phyloP scores from a whole-genome alignment of 306 rosid species.

The Acacia melanoxylon region DNA sequence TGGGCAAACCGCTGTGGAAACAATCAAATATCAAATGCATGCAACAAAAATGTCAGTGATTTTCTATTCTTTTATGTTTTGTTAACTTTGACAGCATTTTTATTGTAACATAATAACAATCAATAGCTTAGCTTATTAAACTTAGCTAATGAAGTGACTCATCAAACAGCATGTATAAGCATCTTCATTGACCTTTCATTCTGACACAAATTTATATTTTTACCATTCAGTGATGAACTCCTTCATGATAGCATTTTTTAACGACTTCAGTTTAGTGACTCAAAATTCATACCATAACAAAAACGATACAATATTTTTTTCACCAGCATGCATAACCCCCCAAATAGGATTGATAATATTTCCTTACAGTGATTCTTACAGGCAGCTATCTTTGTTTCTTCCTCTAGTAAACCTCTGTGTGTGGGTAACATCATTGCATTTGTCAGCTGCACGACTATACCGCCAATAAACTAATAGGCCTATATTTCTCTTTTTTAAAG shows the following conservation, averaged over 20 bases:
- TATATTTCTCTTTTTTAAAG: neutral
- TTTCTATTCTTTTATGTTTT: neutral
- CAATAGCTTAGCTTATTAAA: neutral
- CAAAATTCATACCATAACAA: neutral
- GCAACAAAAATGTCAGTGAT: neutral
- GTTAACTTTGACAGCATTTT: neutral
- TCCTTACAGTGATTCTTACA: neutral
- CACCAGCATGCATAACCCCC: neutral
- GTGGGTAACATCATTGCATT: neutral
- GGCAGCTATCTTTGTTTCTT: neutral
- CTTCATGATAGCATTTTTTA: neutral
- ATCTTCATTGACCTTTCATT: conserved; percentile 1
- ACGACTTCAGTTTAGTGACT: neutral
- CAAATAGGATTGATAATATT: neutral
- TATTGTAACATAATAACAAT: neutral
- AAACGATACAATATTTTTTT: neutral
- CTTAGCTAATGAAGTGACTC: neutral
- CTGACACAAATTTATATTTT: neutral
- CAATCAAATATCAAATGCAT: conserved; percentile 24
- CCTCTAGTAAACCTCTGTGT: neutral
- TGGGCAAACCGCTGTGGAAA: conserved; percentile 4
- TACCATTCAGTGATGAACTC: neutral
- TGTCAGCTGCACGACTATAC: neutral
- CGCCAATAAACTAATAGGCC: neutral
- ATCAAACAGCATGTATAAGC: neutral